Base-by-base conservation (phyloP, 805 yeast species). In the Phaffomyces thermotolerans region DNA sequence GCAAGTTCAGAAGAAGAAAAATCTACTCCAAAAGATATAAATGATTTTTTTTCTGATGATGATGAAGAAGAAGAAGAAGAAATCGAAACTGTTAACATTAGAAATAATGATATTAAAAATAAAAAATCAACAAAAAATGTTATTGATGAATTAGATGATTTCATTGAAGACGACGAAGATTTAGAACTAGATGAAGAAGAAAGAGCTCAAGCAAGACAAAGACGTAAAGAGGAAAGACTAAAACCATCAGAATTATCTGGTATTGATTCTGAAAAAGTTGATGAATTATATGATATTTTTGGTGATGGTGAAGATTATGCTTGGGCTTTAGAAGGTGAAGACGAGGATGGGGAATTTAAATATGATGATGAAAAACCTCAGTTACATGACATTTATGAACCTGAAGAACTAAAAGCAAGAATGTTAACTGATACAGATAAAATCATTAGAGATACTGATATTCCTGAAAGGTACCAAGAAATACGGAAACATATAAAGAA, bases 291-390 rank as follows among this genome's bases (percentile, higher is more conserved):
- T 57, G 99, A 93, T 61, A 87, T 93, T 13, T 93, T 93, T 60
- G 99, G 99, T 52, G 95, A 89, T 62, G 99, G 99, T 41, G 89
- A 81, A 51, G 97, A 91, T 58, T 93, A 93, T 64, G 96, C 87
- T 45, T 93, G 99, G 98, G 99, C 99, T 12, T 70, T 93, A 43
- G 96, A 88, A 57, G 93, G 87, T 25, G 96, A 90, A 65, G 78
- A 77, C 39, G 68, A 68, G n/a, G 79, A 60, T 9, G 68, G 60
- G 20, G 69, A 63, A 27, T 67, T 58, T 25, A 68, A 64, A 36
- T 70, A 66, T 32, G 71, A 65, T 22, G 73, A 68, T 18, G 67
- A 68, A 7, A 71, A 67, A 47, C 56, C 60, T 22, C 79, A 84
- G 12, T 71, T 93, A 51, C 81, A 84, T 52, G 96, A 93, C 57